phyloP scores from a whole-genome alignment of 202 grass and related monocot genomes.

The Elaeis oleifera region DNA sequence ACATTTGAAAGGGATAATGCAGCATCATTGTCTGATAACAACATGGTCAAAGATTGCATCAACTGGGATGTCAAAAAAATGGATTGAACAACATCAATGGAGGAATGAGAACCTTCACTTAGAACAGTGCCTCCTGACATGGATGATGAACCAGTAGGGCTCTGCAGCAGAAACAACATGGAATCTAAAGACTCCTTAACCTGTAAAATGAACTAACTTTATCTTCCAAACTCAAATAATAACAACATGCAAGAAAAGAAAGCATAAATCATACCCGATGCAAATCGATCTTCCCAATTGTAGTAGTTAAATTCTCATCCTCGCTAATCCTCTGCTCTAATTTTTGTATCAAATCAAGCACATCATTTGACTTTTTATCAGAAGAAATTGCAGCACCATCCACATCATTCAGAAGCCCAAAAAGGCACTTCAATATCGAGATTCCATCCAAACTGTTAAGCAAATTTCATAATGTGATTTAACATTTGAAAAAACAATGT shows the following conservation, averaged over 20 bases:
- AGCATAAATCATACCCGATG: constrained; percentile 36
- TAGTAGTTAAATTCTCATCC: constrained; percentile 27
- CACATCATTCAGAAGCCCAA: constrained; percentile 49
- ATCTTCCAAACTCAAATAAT: constrained; percentile 26
- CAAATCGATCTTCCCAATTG: constrained; percentile 44
- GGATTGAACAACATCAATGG: constrained; percentile 37
- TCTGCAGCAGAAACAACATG: constrained; percentile 46
- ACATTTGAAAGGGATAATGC: constrained; percentile 54
- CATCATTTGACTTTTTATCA: constrained; percentile 37
- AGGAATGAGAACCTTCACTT: constrained; percentile 33
- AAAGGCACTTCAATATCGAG: constrained; percentile 66
- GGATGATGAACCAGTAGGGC: constrained; percentile 23
- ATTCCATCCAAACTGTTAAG: constrained; percentile 56
- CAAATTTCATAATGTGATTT: constrained; percentile 1
- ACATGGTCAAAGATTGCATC: constrained; percentile 43
- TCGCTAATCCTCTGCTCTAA: constrained; percentile 41
- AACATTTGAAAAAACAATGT: no score
- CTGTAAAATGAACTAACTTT: constrained; percentile 29
- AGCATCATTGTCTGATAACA: constrained; percentile 31
- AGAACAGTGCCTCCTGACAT: constrained; percentile 35
- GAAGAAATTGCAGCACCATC: constrained; percentile 33
- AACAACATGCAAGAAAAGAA: constrained; percentile 29
- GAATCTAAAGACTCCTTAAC: constrained; percentile 46
- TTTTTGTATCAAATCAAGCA: constrained; percentile 43
- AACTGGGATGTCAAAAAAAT: constrained; percentile 59